phyloP scores from a whole-genome alignment of 345 rosid species.

The Eutrema heterophyllum region DNA sequence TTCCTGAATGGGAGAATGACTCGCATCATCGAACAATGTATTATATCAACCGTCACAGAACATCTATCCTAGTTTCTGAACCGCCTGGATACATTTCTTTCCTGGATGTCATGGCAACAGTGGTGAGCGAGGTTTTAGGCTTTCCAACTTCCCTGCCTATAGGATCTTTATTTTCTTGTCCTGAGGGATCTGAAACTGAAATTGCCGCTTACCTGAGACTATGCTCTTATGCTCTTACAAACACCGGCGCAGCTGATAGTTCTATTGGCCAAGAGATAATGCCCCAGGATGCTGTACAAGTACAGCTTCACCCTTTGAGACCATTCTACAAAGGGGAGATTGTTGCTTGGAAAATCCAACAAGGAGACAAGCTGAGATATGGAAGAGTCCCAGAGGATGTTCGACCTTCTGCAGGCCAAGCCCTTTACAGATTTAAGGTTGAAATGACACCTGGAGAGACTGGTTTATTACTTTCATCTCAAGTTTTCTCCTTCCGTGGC shows the following conservation, averaged over 20 bases:
- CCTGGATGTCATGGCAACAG: slow-evolving; percentile 68
- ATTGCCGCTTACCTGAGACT: slow-evolving; percentile 52
- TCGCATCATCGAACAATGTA: slow-evolving; percentile 61
- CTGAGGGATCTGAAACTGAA: slow-evolving; percentile 72
- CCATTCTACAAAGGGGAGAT: slow-evolving; percentile 93
- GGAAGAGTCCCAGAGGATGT: slow-evolving; percentile 94
- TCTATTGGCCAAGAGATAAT: slow-evolving; percentile 67
- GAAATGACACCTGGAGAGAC: slow-evolving; percentile 63
- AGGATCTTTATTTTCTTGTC: slow-evolving; percentile 68
- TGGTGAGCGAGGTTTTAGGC: slow-evolving; percentile 77
- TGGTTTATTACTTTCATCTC: slow-evolving; percentile 74
- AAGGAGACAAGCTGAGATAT: slow-evolving; percentile 82
- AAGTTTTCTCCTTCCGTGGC: slow-evolving; percentile 88
- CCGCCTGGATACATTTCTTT: slow-evolving; percentile 72
- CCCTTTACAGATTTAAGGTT: slow-evolving; percentile 79
- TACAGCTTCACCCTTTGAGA: slow-evolving; percentile 87
- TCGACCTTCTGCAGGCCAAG: slow-evolving; percentile 87
- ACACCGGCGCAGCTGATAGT: slow-evolving; percentile 38
- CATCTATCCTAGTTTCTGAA: slow-evolving; percentile 69
- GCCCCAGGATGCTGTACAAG: slow-evolving; percentile 78
- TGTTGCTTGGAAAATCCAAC: slow-evolving; percentile 77
- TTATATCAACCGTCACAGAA: slow-evolving; percentile 49
- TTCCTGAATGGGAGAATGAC: slow-evolving; percentile 62
- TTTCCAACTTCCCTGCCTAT: slow-evolving; percentile 66
- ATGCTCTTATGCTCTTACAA: slow-evolving; percentile 48